Base-by-base conservation (phyloP, 108 stramenopile genomes). In the Fragilaria crotonensis region DNA sequence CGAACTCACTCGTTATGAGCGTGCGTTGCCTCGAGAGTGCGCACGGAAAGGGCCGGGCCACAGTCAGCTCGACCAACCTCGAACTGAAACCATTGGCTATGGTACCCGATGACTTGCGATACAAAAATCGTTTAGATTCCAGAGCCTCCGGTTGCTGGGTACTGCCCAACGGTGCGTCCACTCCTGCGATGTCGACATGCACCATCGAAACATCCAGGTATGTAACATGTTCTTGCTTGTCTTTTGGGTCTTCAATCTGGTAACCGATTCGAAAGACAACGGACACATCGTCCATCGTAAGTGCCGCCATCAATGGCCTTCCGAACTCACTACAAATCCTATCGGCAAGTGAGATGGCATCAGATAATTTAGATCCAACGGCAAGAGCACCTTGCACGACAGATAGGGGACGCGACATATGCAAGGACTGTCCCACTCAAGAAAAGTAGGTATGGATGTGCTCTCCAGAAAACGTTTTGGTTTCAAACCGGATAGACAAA, bases 391-490 rank as follows among this genome's bases (percentile, higher is more conserved):
- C 48, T 30, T 60, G 45, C 0, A 89, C 55, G 11, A 72, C 48
- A 25, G 41, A 48, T 25, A 69, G 57, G 86, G 68, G 19, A 89
- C 81, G 14, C 91, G 81, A 54, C 87, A 89, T 26, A 93, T 80
- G 63, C 80, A 81, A 20, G 85, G 72, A 3, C 32, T 59, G 30
- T 79, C 64, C 87, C 88, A 89, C 49, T 87, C 91, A 33, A 87
- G 58, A 66, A 79, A 93, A 27, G 85, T 84, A 48, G 91, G 91
- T 49, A 93, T 68, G 23, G 88, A 74, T 32, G 88, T 93, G 45
- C 88, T 89, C 66, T 93, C 91, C 54, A 72, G 57, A 56, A 93
- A 87, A 36, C 88, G 67, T 20, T 52, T 51, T 18, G 85, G 79
- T 55, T 85, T 93, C 25, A 72, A 65, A 20, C 91, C 91, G n/a